Evolutionary conservation across 169 alveolate genomes (phyloP).

Genomic region (Perkinsus olseni): DNA sequence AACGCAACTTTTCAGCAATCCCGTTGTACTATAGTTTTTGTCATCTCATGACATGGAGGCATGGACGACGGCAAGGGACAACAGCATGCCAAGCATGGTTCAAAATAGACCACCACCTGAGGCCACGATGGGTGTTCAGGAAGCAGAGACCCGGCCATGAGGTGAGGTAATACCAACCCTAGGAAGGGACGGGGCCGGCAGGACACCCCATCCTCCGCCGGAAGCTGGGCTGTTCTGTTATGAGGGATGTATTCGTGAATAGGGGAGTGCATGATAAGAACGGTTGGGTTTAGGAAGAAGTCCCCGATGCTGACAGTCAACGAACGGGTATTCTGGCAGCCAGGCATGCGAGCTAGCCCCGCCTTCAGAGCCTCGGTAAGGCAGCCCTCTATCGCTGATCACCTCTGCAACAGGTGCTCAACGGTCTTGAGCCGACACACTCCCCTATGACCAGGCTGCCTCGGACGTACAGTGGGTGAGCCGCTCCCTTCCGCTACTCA

Average conservation of each 20-base stretch:
- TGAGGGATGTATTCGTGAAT: no score
- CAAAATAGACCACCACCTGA: not conserved
- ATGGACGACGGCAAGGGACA: not conserved
- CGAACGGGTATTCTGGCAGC: not conserved
- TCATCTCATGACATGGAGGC: slow-evolving; percentile 1
- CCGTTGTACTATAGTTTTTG: no score
- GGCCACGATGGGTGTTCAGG: not conserved
- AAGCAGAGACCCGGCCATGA: not conserved
- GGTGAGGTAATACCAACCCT: not conserved
- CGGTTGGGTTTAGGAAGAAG: not conserved
- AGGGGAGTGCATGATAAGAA: not conserved
- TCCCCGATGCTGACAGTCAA: not conserved
- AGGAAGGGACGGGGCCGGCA: no score
- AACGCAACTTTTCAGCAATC: no score
- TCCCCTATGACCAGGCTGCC: not conserved
- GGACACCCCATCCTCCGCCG: no score
- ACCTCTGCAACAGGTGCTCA: not conserved
- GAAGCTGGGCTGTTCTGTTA: no score
- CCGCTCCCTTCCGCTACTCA: not conserved
- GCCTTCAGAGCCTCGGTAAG: not conserved
- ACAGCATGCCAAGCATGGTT: not conserved
- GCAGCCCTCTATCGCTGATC: not conserved
- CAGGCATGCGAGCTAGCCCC: not conserved
- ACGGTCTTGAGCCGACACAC: not conserved
- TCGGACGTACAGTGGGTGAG: not conserved